Evolutionary conservation across 257 asterid genomes (phyloP), one percentile per base, ranked within the genome.

Genomic region (Solanum sejunctum): DNA sequence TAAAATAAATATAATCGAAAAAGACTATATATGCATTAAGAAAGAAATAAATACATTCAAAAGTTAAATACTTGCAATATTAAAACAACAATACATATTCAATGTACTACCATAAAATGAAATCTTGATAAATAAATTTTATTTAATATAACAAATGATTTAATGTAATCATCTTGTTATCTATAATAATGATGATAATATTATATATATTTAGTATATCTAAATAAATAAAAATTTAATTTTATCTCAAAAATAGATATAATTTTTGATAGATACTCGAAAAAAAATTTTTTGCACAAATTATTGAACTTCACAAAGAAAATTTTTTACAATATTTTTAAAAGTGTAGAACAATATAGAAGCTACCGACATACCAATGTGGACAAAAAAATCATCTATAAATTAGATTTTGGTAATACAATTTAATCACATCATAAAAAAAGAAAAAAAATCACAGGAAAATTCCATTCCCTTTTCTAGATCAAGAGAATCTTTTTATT

Each of bases 221-320:
- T 5, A 36, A 36, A 5, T 36, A 36, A 4, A 36, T 36, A 4
- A 36, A 36, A 36, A 36, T 36, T 36, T 36, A 36, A 36, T 36
- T 36, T 5, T 36, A 4, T 36, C 6, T 58, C 3, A 0, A 58
- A 58, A 58, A 1, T 58, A 58, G n/a, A 58, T 6, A 58, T 2
- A 23, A 0, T 23, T 63, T 63, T 0, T 0, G 1, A 63, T 63
- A 12, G 2, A 63, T 0, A 2, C 10, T 61, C 1, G 1, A 5
- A 21, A 1, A 3, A 12, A 20, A 47, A 47, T 2, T 10, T 63
- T 61, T 63, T 63, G 71, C 32, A 23, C 71, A 63, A 63, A 32
- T 23, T 23, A 23, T 63, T 63, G 71, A 63, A 66, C 47, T 66
- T 66, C 13, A 63, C 26, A 12, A 63, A 63, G 71, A 41, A 7